Evolutionary conservation across 495 filamentous ascomycete genomes (phyloP).

Genomic region (Copromyces sp.): DNA sequence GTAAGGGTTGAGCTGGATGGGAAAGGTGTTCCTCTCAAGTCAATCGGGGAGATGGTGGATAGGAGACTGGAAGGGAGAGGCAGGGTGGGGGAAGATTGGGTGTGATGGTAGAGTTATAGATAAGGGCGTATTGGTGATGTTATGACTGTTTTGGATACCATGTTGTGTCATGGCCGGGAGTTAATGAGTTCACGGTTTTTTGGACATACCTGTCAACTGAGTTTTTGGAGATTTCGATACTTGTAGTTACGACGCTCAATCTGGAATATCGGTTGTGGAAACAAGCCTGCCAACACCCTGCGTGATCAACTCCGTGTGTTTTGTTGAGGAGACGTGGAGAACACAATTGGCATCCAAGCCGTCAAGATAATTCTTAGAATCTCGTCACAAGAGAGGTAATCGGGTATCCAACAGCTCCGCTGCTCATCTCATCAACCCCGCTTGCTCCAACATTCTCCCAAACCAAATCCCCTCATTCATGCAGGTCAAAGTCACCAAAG

Average conservation of each 20-base stretch:
- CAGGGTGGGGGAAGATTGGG: not conserved
- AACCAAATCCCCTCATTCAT: not conserved
- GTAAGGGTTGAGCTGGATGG: not conserved
- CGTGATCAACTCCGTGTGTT: not conserved
- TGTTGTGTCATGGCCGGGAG: not conserved
- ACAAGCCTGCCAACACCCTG: not conserved
- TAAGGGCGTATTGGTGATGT: not conserved
- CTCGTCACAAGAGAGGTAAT: not conserved
- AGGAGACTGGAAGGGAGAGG: not conserved
- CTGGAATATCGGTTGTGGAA: not conserved
- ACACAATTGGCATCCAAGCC: too few relatives aligned
- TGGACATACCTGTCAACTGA: not conserved
- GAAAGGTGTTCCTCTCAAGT: not conserved
- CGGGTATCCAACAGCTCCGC: not conserved
- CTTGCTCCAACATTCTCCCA: not conserved
- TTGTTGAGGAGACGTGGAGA: not conserved
- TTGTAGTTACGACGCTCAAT: not conserved
- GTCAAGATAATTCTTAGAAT: not conserved
- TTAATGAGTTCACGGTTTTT: not conserved
- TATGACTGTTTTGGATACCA: not conserved
- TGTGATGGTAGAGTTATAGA: not conserved
- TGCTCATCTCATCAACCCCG: not conserved
- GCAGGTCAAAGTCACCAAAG: not conserved
- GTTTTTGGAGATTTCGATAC: not conserved
- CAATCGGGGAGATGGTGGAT: not conserved